These are phyloP conservation scores for Hypoxylon intermedium DNA, from an alignment of 495 filamentous ascomycete species.

Conservation along the genomic window DNA sequence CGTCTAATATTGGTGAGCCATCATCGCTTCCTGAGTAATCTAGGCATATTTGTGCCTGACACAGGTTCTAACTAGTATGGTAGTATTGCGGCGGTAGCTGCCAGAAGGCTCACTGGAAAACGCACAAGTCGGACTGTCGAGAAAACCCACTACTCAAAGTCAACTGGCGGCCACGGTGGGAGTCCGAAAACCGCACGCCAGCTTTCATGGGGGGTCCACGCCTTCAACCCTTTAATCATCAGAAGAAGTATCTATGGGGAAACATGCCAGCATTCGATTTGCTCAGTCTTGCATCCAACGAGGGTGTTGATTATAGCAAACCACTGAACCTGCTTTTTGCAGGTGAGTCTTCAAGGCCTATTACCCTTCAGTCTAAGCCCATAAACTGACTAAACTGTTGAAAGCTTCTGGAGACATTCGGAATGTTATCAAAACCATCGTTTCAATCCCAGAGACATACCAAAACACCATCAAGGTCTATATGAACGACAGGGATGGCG, in stretches of 20 bases:
- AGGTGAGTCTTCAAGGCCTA: conserved; percentile 34
- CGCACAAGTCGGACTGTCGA: conserved; percentile 16
- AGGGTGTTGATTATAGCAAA: conserved; percentile 44
- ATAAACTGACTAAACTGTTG: neutral
- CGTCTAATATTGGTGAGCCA: conserved; percentile 14
- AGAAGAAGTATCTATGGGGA: conserved; percentile 52
- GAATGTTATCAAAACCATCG: conserved; percentile 54
- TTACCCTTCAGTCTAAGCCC: neutral
- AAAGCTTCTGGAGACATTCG: conserved; percentile 58
- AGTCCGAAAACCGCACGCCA: conserved; percentile 5
- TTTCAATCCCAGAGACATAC: conserved; percentile 41
- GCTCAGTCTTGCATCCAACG: conserved; percentile 50
- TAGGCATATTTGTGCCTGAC: neutral
- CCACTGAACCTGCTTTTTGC: conserved; percentile 53
- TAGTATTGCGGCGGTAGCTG: conserved; percentile 20
- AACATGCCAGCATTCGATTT: conserved; percentile 57
- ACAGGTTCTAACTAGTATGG: neutral
- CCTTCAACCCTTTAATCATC: conserved; percentile 6
- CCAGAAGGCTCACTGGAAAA: conserved; percentile 19
- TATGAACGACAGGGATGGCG: conserved; percentile 55
- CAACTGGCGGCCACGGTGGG: conserved; percentile 20
- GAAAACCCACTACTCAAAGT: conserved; percentile 14
- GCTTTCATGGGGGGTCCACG: conserved; percentile 13
- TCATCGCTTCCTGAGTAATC: neutral
- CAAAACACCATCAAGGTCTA: conserved; percentile 32